phyloP scores from a whole-genome alignment of 176 grass and related monocot genomes.

The Microstegium vimineum region DNA sequence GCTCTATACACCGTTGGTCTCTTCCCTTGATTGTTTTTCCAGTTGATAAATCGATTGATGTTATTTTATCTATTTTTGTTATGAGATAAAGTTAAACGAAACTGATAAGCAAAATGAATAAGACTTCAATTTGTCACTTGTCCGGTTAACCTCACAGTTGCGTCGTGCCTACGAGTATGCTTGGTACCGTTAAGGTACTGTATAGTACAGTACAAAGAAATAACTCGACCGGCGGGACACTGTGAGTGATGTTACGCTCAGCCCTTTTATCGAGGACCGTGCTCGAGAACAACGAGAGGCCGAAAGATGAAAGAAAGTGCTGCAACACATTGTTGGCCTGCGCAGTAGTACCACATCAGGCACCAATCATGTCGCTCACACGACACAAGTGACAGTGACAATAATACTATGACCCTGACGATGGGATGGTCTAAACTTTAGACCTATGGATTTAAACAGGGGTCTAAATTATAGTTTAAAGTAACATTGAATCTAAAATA shows the following conservation, averaged over 20 bases:
- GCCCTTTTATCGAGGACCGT: neutral
- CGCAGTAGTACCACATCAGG: neutral
- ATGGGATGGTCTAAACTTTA: too few species aligned
- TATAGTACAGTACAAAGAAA: too few species aligned
- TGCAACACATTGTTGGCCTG: too few species aligned
- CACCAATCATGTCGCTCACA: neutral
- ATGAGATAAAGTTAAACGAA: too few species aligned
- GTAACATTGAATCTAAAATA: too few species aligned
- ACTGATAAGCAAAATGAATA: too few species aligned
- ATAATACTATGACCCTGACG: slow-evolving; percentile 17
- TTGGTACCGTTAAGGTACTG: neutral
- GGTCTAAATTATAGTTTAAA: too few species aligned
- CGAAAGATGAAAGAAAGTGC: neutral
- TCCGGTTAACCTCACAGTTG: neutral
- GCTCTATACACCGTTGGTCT: too few species aligned
- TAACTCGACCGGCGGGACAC: neutral
- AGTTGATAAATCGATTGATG: too few species aligned
- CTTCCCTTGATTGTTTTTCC: too few species aligned
- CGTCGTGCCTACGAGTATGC: slow-evolving; percentile 7
- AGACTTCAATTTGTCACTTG: neutral
- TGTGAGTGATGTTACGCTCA: neutral
- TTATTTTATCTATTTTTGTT: too few species aligned
- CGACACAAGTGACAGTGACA: slow-evolving; percentile 24
- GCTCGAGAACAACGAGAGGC: neutral
- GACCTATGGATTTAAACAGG: too few species aligned